A percentile compares a stretch with the other conserved stretches of the same genome.
These are phyloP conservation scores for Trichophyton schoenleinii DNA, from an alignment of 2,329 filamentous ascomycete species.

Conservation along the genomic window DNA sequence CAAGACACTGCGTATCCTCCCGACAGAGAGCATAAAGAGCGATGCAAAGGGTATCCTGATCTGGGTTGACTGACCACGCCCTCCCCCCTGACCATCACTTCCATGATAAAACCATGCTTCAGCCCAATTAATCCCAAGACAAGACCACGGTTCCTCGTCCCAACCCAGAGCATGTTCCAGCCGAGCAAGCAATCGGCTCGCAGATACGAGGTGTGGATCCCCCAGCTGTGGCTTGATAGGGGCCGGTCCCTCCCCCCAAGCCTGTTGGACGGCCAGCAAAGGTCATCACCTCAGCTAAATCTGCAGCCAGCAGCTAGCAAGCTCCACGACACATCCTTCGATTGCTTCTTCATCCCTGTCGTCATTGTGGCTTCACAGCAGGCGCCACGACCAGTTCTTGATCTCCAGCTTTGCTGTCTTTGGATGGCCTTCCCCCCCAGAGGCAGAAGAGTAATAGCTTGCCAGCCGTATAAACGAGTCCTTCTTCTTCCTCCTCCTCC, in stretches of 20 bases:
- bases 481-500: too few relatives aligned
- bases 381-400: too few relatives aligned
- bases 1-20: constrained; percentile 69
- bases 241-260: neutral
- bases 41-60: constrained; percentile 42
- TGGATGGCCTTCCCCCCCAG: too few relatives aligned
- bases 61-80: constrained; percentile 25
- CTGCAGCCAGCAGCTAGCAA: too few relatives aligned
- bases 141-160: too few relatives aligned
- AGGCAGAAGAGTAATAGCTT: too few relatives aligned
- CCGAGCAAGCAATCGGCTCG: neutral
- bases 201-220: neutral
- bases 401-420: too few relatives aligned
- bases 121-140: neutral
- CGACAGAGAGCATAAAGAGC: constrained; percentile 54
- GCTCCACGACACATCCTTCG: too few relatives aligned
- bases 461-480: too few relatives aligned
- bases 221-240: neutral
- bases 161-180: neutral
- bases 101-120: neutral
- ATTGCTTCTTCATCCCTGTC: too few relatives aligned
- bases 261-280: neutral
- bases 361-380: too few relatives aligned
- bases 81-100: neutral
- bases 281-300: neutral